Conservation (phyloP, 1,284 basidiomycete species). For the Lentinula novae-zelandiae region DNA sequence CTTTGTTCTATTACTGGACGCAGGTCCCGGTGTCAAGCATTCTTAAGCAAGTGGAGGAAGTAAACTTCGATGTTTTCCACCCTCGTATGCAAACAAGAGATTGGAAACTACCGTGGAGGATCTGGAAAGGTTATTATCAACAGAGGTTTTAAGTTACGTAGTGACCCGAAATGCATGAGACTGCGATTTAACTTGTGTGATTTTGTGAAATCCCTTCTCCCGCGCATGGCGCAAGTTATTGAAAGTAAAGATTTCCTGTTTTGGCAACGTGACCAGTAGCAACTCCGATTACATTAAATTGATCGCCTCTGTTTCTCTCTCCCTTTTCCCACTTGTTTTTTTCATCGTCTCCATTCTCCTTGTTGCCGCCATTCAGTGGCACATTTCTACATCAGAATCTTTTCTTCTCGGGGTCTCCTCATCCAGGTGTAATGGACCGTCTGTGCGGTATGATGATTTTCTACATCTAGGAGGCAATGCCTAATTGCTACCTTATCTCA, state of each 20-base stretch:
- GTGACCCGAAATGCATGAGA: background rate
- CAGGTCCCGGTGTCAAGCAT: constrained; percentile 77
- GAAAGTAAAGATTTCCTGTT: background rate
- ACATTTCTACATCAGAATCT: background rate
- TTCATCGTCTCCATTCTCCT: background rate
- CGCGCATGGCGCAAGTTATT: background rate
- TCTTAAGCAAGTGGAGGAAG: constrained; percentile 70
- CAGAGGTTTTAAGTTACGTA: constrained; percentile 16
- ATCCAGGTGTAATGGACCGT: constrained; percentile 44
- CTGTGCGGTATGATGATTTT: constrained; percentile 51
- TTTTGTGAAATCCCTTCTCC: background rate
- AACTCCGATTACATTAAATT: background rate
- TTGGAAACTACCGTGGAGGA: constrained; percentile 84
- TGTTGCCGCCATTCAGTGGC: background rate
- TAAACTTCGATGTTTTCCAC: constrained; percentile 83
- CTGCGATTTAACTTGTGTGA: background rate
- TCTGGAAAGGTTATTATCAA: constrained; percentile 74
- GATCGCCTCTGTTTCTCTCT: background rate
- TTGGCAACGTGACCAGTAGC: background rate
- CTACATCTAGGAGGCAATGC: constrained; percentile 6
- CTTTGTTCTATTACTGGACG: background rate
- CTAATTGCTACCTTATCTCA: constrained; percentile 15
- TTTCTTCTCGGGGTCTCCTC: background rate
- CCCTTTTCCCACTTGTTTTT: background rate
- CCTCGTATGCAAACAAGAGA: constrained; percentile 67